Percentiles rank a stretch among this genome's conserved stretches.
phyloP scores from a whole-genome alignment of 768 basidiomycete species.

The Pulveroboletus sp. region DNA sequence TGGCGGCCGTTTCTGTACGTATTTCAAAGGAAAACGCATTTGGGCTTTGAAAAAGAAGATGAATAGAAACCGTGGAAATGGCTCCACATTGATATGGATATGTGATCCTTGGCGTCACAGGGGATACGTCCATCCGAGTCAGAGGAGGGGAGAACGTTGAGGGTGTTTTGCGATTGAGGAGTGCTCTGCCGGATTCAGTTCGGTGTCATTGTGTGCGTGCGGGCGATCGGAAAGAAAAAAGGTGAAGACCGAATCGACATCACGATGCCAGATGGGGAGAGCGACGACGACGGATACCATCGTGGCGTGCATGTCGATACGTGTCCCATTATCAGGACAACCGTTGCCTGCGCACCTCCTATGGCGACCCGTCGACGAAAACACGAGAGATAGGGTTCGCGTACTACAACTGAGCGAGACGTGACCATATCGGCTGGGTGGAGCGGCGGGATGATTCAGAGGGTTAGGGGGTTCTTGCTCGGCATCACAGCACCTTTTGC shows the following conservation, averaged over 20 bases:
- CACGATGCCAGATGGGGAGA: not conserved
- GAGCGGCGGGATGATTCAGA: not conserved
- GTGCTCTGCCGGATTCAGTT: not conserved
- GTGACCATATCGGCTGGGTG: not conserved
- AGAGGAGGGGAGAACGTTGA: not conserved
- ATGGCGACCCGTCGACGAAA: not conserved
- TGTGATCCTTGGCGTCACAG: too few species aligned
- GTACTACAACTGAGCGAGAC: not conserved
- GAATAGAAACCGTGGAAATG: too few species aligned
- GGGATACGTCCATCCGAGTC: not conserved
- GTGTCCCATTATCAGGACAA: too few species aligned
- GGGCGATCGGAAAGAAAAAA: not conserved
- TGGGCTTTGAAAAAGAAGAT: too few species aligned
- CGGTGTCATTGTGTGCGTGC: too few species aligned
- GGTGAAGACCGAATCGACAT: not conserved
- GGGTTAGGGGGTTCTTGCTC: not conserved
- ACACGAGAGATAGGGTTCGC: not conserved
- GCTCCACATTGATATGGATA: too few species aligned
- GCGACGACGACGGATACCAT: not conserved
- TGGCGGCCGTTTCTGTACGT: too few species aligned
- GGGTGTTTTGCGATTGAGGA: slow-evolving; percentile 5
- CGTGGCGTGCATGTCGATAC: not conserved
- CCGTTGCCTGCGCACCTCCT: not conserved
- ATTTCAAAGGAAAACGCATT: too few species aligned
- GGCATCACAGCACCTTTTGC: not conserved